These are phyloP conservation scores for Stipa capillata DNA, from an alignment of 176 grass and related monocot species.

Conservation along the genomic window DNA sequence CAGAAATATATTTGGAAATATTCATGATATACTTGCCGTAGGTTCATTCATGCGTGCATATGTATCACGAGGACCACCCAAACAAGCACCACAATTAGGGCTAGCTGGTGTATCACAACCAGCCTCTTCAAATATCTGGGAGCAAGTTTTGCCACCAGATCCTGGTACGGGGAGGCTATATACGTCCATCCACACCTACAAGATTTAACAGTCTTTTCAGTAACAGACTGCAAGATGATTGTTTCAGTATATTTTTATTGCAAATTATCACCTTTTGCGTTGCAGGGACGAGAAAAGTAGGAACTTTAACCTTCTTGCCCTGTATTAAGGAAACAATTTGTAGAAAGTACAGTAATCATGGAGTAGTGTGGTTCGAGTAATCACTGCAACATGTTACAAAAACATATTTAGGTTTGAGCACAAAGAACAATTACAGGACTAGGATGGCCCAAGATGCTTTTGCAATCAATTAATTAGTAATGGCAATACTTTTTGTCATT, in stretches of 20 bases:
- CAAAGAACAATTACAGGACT: background rate
- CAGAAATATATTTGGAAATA: background rate
- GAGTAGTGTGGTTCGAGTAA: background rate
- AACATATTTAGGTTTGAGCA: conserved; percentile 2
- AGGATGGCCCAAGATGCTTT: background rate
- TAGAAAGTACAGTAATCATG: conserved; percentile 13
- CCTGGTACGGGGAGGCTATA: conserved; percentile 72
- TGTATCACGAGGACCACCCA: conserved; percentile 86
- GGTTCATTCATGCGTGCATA: conserved; percentile 92
- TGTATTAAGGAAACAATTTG: conserved; percentile 32
- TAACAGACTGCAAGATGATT: background rate
- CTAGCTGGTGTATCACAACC: conserved; percentile 91
- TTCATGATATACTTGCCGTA: conserved; percentile 29
- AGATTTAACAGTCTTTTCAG: conserved; percentile 9
- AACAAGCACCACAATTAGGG: conserved; percentile 81
- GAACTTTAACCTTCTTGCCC: conserved; percentile 89
- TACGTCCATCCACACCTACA: conserved; percentile 91
- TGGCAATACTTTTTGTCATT: background rate
- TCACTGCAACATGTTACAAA: background rate
- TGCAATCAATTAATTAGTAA: background rate
- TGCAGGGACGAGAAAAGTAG: conserved; percentile 93
- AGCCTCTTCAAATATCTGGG: conserved; percentile 94
- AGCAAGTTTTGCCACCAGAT: conserved; percentile 77
- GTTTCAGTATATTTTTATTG: background rate
- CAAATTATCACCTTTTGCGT: conserved; percentile 75